These are phyloP conservation scores for Circinella minor DNA, from an alignment of 371 early-diverging fungal genomes.

Conservation along the genomic window DNA sequence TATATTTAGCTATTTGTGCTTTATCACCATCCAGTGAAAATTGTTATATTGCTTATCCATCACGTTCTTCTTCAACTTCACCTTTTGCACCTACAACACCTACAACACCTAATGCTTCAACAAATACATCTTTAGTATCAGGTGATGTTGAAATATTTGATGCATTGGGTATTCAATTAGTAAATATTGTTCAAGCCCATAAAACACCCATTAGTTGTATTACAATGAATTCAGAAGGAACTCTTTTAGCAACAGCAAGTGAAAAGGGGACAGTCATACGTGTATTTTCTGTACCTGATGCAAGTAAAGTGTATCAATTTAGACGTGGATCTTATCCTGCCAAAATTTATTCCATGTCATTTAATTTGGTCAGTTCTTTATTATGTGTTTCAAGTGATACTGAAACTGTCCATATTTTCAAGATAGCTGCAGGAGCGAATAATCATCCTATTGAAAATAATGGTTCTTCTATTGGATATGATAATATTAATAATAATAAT, in stretches of 20 bases:
- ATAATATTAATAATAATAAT: too few species aligned
- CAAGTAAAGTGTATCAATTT: slow-evolving; percentile 91
- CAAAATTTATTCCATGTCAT: slow-evolving; percentile 89
- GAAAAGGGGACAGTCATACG: slow-evolving; percentile 98
- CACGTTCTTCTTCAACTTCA: slow-evolving; percentile 60
- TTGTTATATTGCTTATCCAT: slow-evolving; percentile 93
- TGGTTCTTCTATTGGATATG: too few species aligned
- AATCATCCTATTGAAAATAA: background rate
- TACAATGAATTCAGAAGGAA: slow-evolving; percentile 89
- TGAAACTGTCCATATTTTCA: slow-evolving; percentile 98
- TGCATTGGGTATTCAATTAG: slow-evolving; percentile 80
- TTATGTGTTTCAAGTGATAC: slow-evolving; percentile 91
- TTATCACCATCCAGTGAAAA: slow-evolving; percentile 94
- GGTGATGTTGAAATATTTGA: slow-evolving; percentile 93
- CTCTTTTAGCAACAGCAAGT: slow-evolving; percentile 91
- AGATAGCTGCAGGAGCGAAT: slow-evolving; percentile 44
- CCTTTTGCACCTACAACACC: slow-evolving; percentile 39
- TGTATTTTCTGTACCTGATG: slow-evolving; percentile 89
- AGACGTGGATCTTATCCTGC: slow-evolving; percentile 93
- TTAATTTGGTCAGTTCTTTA: slow-evolving; percentile 80
- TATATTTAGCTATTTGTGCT: slow-evolving; percentile 85
- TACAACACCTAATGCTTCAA: slow-evolving; percentile 56
- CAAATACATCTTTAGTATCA: slow-evolving; percentile 44
- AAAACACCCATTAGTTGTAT: slow-evolving; percentile 86
- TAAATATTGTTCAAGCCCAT: slow-evolving; percentile 93